Percentiles rank a stretch among this genome's conserved stretches.
Evolutionary conservation across 2,329 filamentous ascomycete species (phyloP).

Genomic region (Didymella exigua): DNA sequence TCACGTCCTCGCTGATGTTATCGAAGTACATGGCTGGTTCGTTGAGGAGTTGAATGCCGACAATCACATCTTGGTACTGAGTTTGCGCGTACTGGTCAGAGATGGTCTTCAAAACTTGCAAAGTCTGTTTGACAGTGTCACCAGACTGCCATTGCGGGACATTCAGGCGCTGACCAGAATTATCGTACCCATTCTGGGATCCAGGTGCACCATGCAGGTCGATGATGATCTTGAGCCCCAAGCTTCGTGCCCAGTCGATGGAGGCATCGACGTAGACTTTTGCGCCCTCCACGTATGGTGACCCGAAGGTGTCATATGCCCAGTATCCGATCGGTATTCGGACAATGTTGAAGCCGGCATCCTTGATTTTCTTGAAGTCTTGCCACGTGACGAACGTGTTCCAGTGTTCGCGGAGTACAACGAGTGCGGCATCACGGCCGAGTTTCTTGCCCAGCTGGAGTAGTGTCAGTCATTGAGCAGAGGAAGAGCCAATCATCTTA

Average conservation of each 20-base stretch:
- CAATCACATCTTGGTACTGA: conserved; percentile 63
- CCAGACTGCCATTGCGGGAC: conserved; percentile 55
- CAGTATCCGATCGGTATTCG: conserved; percentile 65
- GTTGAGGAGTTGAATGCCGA: conserved; percentile 63
- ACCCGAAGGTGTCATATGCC: conserved; percentile 59
- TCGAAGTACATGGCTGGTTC: conserved; percentile 57
- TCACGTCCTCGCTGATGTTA: conserved; percentile 51
- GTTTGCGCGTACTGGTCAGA: conserved; percentile 62
- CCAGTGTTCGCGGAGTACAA: conserved; percentile 57
- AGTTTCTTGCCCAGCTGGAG: conserved; percentile 52
- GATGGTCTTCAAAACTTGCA: conserved; percentile 63
- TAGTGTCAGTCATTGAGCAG: not conserved
- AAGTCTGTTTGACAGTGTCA: conserved; percentile 56
- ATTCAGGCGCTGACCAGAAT: conserved; percentile 59
- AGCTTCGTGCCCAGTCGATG: conserved; percentile 61
- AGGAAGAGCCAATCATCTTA: not conserved
- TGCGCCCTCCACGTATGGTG: conserved; percentile 60
- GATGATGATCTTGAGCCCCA: conserved; percentile 62
- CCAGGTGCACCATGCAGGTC: conserved; percentile 64
- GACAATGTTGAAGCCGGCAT: conserved; percentile 64
- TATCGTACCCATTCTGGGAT: conserved; percentile 67
- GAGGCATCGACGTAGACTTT: conserved; percentile 61
- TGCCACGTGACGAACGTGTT: conserved; percentile 56
- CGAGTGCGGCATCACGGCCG: conserved; percentile 53
- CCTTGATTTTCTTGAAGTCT: conserved; percentile 63